These are phyloP conservation scores for Apostasia shenzhenica DNA, from an alignment of 106 monocot species.

Conservation along the genomic window DNA sequence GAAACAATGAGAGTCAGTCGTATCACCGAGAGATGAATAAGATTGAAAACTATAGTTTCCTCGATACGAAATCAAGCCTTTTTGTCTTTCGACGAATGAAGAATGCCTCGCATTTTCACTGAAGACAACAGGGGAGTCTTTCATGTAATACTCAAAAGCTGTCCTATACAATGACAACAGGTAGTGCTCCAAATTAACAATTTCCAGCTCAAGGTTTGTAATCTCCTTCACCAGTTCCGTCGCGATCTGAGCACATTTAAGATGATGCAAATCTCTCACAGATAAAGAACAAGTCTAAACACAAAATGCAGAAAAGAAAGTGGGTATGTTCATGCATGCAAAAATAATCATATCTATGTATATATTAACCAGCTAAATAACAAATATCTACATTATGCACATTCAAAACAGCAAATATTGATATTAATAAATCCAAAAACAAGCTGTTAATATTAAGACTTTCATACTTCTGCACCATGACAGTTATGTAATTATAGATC, in stretches of 20 bases:
- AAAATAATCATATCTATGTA: not conserved
- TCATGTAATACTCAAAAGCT: slow-evolving; percentile 44
- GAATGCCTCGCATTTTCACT: not conserved
- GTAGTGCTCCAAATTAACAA: slow-evolving; percentile 55
- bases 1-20: not conserved
- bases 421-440: not conserved
- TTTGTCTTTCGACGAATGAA: not conserved
- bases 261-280: not conserved
- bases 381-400: not conserved
- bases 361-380: not conserved
- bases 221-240: slow-evolving; percentile 67
- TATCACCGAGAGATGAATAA: not conserved
- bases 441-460: too few relatives aligned
- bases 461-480: too few relatives aligned
- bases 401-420: not conserved
- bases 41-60: not conserved
- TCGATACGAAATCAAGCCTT: not conserved
- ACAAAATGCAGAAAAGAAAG: not conserved
- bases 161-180: slow-evolving; percentile 68
- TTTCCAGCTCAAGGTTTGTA: slow-evolving; percentile 64
- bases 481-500: too few relatives aligned
- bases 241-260: slow-evolving; percentile 29
- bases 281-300: not conserved
- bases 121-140: not conserved
- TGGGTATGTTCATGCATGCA: not conserved